Conservation (phyloP, 345 rosid species). For the Erodium maritimum region DNA sequence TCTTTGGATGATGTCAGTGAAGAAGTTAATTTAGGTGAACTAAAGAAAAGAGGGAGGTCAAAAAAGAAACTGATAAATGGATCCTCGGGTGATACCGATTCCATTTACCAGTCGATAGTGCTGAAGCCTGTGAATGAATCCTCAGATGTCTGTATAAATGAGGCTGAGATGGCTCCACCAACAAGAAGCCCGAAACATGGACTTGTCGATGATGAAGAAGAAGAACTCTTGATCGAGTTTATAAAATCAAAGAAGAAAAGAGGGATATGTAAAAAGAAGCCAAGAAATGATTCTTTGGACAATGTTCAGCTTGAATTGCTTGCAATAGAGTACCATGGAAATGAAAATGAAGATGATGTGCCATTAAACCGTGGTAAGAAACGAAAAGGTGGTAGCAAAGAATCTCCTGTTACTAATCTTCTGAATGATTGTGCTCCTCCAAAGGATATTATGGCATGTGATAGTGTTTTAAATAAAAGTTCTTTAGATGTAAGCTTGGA, state of each 20-base stretch:
- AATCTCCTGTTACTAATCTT: constrained; percentile 14
- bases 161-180: background rate
- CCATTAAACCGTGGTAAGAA: constrained; percentile 14
- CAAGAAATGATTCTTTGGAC: constrained; percentile 19
- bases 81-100: constrained; percentile 7
- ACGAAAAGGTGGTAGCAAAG: constrained; percentile 12
- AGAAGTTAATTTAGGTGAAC: constrained; percentile 8
- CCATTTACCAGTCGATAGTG: background rate
- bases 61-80: constrained; percentile 23
- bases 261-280: constrained; percentile 47
- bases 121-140: background rate
- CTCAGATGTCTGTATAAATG: background rate
- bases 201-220: background rate
- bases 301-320: constrained; percentile 19
- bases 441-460: constrained; percentile 14
- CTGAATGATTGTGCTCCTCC: constrained; percentile 13
- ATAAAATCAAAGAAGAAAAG: constrained; percentile 21
- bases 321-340: constrained; percentile 20
- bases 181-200: background rate
- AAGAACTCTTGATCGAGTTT: background rate
- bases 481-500: constrained; percentile 9
- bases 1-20: background rate
- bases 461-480: constrained; percentile 14
- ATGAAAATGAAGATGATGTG: constrained; percentile 17
- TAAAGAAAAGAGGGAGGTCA: constrained; percentile 37